A percentile compares a stretch with the other conserved stretches of the same genome.
These are phyloP conservation scores for Ilex paraguariensis DNA, from an alignment of 305 asterid genomes.

Conservation along the genomic window DNA sequence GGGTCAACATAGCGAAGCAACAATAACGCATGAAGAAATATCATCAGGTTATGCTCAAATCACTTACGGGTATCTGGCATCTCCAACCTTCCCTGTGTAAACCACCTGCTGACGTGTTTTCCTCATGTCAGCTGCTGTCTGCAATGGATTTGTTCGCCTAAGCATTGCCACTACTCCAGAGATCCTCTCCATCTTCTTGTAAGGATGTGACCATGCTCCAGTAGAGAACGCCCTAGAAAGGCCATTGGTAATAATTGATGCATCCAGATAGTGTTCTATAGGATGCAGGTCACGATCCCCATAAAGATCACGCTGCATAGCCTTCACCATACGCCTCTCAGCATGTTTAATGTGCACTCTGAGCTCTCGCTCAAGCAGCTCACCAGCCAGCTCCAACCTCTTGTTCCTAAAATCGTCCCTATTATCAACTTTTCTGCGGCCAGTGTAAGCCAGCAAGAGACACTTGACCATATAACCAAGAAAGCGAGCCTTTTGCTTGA, in stretches of 20 bases:
- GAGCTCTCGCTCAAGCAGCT: constrained; percentile 80
- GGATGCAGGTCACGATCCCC: constrained; percentile 54
- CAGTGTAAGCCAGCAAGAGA: constrained; percentile 67
- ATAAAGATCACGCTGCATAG: constrained; percentile 75
- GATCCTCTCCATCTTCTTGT: constrained; percentile 74
- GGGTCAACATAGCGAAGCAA: too few species aligned
- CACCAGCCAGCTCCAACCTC: constrained; percentile 90
- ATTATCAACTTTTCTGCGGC: constrained; percentile 72
- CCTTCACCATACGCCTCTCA: constrained; percentile 70
- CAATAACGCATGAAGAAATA: too few species aligned
- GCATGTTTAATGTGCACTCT: constrained; percentile 79
- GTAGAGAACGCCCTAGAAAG: constrained; percentile 91
- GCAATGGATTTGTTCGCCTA: constrained; percentile 88
- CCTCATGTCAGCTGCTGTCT: constrained; percentile 88
- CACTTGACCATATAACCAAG: constrained; percentile 89
- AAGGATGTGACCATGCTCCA: constrained; percentile 91
- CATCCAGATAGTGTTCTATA: constrained; percentile 67
- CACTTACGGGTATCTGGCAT: constrained; percentile 97
- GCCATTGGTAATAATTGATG: constrained; percentile 84
- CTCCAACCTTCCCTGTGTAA: constrained; percentile 91
- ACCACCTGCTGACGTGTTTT: constrained; percentile 89
- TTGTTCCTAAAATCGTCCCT: constrained; percentile 89
- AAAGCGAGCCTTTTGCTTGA: constrained; percentile 67
- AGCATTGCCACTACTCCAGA: constrained; percentile 89
- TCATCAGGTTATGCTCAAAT: constrained; percentile 1